Conservation (phyloP, 2,329 filamentous ascomycete genomes). For the Microdochium trichocladiopsis region DNA sequence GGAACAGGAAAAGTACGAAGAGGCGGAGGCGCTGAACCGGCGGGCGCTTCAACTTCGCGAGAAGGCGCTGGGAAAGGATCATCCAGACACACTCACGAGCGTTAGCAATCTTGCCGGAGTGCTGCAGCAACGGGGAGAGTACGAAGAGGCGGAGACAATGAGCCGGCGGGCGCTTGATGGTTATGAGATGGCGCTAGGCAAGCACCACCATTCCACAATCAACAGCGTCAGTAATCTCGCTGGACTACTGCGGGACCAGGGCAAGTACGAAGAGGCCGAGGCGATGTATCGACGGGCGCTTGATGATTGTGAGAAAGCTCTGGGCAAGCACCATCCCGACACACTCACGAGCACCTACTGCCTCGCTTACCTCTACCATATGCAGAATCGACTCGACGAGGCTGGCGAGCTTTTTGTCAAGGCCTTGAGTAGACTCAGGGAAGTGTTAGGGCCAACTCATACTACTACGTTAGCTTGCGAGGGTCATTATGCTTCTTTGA, state of each 20-base stretch:
- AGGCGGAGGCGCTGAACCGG: slow-evolving; percentile 7
- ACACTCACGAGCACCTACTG: slow-evolving; percentile 12
- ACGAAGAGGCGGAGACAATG: slow-evolving; percentile 13
- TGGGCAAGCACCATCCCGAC: slow-evolving; percentile 4
- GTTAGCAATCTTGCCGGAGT: slow-evolving; percentile 7
- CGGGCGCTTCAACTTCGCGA: slow-evolving; percentile 3
- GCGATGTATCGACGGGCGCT: slow-evolving; percentile 5
- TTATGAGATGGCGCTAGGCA: slow-evolving; percentile 9
- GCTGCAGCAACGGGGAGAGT: slow-evolving; percentile 4
- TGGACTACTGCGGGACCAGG: too few species aligned
- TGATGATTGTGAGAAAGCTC: too few species aligned
- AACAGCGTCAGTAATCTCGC: slow-evolving; percentile 12
- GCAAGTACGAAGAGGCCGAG: slow-evolving; percentile 17
- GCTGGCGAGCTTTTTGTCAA: neutral
- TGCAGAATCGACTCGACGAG: neutral
- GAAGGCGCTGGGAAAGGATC: slow-evolving; percentile 7
- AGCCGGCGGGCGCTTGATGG: slow-evolving; percentile 7
- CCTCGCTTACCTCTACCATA: slow-evolving; percentile 7
- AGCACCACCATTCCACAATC: slow-evolving; percentile 10
- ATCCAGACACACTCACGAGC: slow-evolving; percentile 5
- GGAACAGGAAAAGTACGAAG: slow-evolving; percentile 3
- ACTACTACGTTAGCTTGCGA: neutral
- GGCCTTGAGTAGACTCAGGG: neutral
- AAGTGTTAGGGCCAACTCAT: neutral
- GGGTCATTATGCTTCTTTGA: neutral